Conservation (phyloP, 208 protist species). For the Phytomonas sp. region DNA sequence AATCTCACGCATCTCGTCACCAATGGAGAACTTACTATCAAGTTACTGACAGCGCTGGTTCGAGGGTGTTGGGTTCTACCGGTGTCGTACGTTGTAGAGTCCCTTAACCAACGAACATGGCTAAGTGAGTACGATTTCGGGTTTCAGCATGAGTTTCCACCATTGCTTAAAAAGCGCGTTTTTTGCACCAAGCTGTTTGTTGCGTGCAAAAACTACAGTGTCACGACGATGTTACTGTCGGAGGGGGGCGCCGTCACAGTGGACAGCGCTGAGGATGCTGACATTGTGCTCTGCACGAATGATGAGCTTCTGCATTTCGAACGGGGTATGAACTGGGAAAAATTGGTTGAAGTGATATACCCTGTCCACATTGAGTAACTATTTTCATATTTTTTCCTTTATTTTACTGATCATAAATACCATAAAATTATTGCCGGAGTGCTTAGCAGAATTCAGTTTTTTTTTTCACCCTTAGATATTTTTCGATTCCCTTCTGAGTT, state of each 20-base stretch:
- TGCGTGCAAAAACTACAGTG: constrained; percentile 61
- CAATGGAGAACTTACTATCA: constrained; percentile 81
- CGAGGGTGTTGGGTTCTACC: constrained; percentile 84
- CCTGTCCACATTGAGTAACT: constrained; percentile 49
- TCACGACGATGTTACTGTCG: constrained; percentile 43
- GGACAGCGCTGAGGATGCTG: constrained; percentile 24
- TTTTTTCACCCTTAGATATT: constrained; percentile 7
- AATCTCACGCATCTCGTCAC: constrained; percentile 84
- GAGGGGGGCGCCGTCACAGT: constrained; percentile 68
- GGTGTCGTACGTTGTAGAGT: constrained; percentile 64
- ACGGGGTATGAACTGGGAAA: constrained; percentile 65
- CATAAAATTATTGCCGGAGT: background rate
- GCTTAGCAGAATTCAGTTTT: background rate
- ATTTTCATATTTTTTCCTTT: background rate
- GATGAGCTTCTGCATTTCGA: constrained; percentile 27
- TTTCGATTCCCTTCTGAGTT: background rate
- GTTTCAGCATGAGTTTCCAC: constrained; percentile 75
- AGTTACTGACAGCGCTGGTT: constrained; percentile 77
- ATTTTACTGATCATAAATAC: background rate
- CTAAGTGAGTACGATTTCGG: constrained; percentile 61
- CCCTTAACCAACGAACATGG: constrained; percentile 41
- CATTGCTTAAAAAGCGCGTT: constrained; percentile 59
- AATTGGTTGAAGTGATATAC: constrained; percentile 75
- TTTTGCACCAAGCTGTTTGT: constrained; percentile 59
- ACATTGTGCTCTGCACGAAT: constrained; percentile 76